A percentile compares a stretch with the other conserved stretches of the same genome.
phyloP scores from a whole-genome alignment of 345 rosid species.

The Schrenkiella parvula region DNA sequence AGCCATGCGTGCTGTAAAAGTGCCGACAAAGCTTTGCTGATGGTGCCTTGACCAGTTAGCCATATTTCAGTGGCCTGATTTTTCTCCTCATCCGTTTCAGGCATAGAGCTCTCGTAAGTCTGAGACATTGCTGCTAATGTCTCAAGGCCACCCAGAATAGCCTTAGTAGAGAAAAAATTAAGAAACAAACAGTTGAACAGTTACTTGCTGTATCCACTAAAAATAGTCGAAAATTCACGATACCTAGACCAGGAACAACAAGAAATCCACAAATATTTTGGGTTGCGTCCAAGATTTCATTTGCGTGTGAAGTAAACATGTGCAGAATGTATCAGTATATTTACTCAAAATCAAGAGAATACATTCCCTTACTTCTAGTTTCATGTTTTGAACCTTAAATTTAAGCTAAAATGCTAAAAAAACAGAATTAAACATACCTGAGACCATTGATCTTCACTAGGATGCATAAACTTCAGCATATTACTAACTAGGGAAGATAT shows the following conservation, averaged over 20 bases:
- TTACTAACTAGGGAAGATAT: constrained; percentile 51
- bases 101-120: constrained; percentile 59
- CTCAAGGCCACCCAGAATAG: constrained; percentile 64
- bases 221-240: neutral
- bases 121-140: constrained; percentile 62
- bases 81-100: constrained; percentile 45
- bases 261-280: neutral
- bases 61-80: constrained; percentile 43
- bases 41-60: constrained; percentile 52
- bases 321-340: neutral
- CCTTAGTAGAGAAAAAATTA: constrained; percentile 41
- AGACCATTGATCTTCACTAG: constrained; percentile 57
- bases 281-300: constrained; percentile 2
- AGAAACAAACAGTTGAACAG: neutral
- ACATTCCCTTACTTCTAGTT: neutral
- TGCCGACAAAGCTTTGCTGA: constrained; percentile 59
- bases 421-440: constrained; percentile 47
- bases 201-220: neutral
- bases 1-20: constrained; percentile 82
- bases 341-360: neutral
- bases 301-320: constrained; percentile 3
- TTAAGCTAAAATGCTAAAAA: neutral
- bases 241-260: constrained; percentile 5
- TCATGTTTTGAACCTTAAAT: constrained; percentile 1
- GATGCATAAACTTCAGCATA: constrained; percentile 46